These are phyloP conservation scores for Marvania coccoides DNA, from an alignment of 139 green algal genomes.

Conservation along the genomic window DNA sequence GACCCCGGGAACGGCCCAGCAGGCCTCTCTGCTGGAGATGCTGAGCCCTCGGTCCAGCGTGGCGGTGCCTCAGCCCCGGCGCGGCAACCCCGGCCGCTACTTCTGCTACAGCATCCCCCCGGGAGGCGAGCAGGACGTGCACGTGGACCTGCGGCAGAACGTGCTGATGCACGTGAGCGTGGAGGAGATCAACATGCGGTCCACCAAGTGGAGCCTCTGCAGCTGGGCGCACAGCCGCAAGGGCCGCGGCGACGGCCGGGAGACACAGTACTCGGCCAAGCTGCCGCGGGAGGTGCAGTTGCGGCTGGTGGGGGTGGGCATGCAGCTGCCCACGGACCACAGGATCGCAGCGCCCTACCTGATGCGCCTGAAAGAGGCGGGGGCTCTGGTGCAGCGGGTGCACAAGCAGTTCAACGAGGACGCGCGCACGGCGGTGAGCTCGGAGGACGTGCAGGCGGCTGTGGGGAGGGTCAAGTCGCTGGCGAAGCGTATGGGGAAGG, in stretches of 20 bases:
- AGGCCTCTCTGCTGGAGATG: background rate
- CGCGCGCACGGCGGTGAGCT: constrained; percentile 9
- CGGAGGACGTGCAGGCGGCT: constrained; percentile 10
- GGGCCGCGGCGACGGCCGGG: background rate
- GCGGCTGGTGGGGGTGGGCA: constrained; percentile 28
- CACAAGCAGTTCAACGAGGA: constrained; percentile 25
- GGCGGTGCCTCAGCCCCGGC: background rate
- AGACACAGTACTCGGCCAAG: constrained; percentile 12
- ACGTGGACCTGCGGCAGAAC: constrained; percentile 49
- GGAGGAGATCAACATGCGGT: constrained; percentile 40
- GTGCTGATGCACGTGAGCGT: constrained; percentile 45
- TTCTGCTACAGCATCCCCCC: constrained; percentile 13
- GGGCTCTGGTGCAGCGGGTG: constrained; percentile 17
- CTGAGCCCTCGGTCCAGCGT: background rate
- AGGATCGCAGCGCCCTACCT: constrained; percentile 13
- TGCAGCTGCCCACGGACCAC: constrained; percentile 14
- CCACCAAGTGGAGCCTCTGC: constrained; percentile 34
- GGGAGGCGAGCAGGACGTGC: constrained; percentile 31
- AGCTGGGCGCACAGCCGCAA: constrained; percentile 7
- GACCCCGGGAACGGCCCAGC: background rate
- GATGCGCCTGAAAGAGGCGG: constrained; percentile 30
- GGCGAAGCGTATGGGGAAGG: constrained; percentile 1
- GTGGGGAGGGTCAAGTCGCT: constrained; percentile 5
- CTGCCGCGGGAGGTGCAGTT: constrained; percentile 27
- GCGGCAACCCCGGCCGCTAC: constrained; percentile 11